Evolutionary conservation across 805 yeast genomes (phyloP), one percentile per base, ranked within the genome.

Genomic region (Kazachstania martiniae): DNA sequence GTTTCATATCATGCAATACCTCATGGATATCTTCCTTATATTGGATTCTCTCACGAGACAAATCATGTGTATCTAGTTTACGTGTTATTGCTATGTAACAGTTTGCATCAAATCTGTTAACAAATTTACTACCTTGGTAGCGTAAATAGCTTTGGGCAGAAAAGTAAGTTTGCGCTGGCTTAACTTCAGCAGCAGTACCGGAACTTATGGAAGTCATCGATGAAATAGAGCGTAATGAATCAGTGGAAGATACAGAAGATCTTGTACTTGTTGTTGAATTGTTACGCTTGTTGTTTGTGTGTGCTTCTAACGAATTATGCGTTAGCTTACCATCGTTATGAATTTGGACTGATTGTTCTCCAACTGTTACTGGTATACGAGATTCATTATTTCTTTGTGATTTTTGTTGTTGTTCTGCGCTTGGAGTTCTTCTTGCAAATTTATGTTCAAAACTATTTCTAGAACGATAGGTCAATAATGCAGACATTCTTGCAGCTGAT

Each of bases 401-500:
- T 51, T 43, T 69, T 53, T 35, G 56, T 47, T 28, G 54, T 38
- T 51, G 51, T 32, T 39, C 39, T 14, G 39, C 27, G 16, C 71
- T 70, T 3, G 89, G 86, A 16, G 66, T 58, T 33, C 75, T 77
- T 51, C 98, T 72, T n/a, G 97, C 94, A 54, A 91, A 91, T 47
- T 93, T 71, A 31, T 77, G 62, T 53, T 91, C 97, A 56, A 89
- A 91, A 18, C 94, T 79, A 56, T 87, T 84, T 47, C 97, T 68
- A 5, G 94, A 82, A 44, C 98, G 69, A 53, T 91, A 91, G 0
- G 97, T 91, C 34, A 91, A 64, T 43, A 91, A 64, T 0, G 98
- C 98, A 8, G 95, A 72, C 98, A 91, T 91, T 58, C 98, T 73
- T 0, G 98, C 98, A 5, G 98, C 98, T 17, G 94, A 81, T 15